phyloP scores from a whole-genome alignment of 139 green algal species.

The Pseudopediastrum boryanum region DNA sequence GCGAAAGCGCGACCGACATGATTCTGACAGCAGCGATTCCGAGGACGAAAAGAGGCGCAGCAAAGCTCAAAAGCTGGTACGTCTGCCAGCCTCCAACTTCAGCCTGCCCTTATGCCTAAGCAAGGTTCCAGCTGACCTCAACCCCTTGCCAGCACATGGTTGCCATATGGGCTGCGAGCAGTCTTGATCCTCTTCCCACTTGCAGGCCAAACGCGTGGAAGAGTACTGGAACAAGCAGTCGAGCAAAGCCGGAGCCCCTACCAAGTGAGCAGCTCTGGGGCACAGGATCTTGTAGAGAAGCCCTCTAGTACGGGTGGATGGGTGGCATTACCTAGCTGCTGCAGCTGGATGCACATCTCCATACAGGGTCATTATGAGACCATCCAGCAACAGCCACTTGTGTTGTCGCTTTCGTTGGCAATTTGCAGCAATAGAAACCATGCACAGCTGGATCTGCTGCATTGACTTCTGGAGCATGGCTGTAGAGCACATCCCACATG shows the following conservation, averaged over 20 bases:
- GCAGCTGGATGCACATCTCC: neutral
- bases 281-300: constrained; percentile 1
- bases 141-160: neutral
- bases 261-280: neutral
- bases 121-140: neutral
- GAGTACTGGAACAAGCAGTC: constrained; percentile 69
- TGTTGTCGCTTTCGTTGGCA: neutral
- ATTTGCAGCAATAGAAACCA: too few species aligned
- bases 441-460: too few species aligned
- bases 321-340: neutral
- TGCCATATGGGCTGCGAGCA: neutral
- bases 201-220: constrained; percentile 65
- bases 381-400: neutral
- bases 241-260: constrained; percentile 46
- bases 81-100: neutral
- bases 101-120: neutral
- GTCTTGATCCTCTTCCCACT: neutral
- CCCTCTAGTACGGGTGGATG: neutral
- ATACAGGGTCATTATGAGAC: neutral
- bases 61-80: constrained; percentile 50
- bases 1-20: constrained; percentile 32
- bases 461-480: too few species aligned
- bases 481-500: too few species aligned
- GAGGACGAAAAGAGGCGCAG: constrained; percentile 37
- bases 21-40: constrained; percentile 40